A percentile compares a stretch with the other conserved stretches of the same genome.
Evolutionary conservation across 495 filamentous ascomycete genomes (phyloP).

Genomic region (Penicillium psychrofluorescens): DNA sequence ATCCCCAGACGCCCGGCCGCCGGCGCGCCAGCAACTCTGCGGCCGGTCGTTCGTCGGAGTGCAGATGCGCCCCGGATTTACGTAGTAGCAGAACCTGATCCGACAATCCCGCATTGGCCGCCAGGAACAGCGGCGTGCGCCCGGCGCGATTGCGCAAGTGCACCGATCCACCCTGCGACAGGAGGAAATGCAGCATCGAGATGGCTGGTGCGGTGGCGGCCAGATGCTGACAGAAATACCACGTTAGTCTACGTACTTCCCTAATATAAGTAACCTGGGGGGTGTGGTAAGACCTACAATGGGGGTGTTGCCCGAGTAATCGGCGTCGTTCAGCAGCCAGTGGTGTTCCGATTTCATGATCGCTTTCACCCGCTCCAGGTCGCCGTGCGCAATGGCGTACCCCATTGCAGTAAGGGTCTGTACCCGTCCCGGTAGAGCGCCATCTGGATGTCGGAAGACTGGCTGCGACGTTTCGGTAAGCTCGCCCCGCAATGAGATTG

Average conservation of each 20-base stretch:
- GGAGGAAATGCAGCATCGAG: constrained; percentile 62
- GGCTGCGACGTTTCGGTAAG: constrained; percentile 64
- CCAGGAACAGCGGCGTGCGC: constrained; percentile 76
- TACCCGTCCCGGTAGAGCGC: constrained; percentile 35
- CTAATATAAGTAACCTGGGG: not conserved
- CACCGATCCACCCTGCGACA: constrained; percentile 74
- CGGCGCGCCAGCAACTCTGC: constrained; percentile 40
- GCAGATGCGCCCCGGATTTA: constrained; percentile 65
- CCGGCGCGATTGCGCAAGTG: constrained; percentile 75
- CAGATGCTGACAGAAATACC: constrained; percentile 46
- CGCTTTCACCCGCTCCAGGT: constrained; percentile 53
- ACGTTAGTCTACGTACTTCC: not conserved
- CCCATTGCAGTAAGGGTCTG: constrained; percentile 63
- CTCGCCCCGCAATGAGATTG: constrained; percentile 71
- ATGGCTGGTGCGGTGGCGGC: constrained; percentile 53
- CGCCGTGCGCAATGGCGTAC: constrained; percentile 72
- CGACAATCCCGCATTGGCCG: constrained; percentile 52
- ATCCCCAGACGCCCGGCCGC: constrained; percentile 36
- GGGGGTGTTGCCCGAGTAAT: constrained; percentile 90
- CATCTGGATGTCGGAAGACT: constrained; percentile 66
- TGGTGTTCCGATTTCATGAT: constrained; percentile 59
- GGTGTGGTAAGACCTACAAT: constrained; percentile 40
- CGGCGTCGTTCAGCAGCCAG: constrained; percentile 66
- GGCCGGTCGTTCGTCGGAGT: constrained; percentile 51
- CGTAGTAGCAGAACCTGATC: constrained; percentile 60